Evolutionary conservation across 805 yeast species (phyloP), one percentile per base, ranked within the genome.

Genomic region (Nakazawaea anatomiae): DNA sequence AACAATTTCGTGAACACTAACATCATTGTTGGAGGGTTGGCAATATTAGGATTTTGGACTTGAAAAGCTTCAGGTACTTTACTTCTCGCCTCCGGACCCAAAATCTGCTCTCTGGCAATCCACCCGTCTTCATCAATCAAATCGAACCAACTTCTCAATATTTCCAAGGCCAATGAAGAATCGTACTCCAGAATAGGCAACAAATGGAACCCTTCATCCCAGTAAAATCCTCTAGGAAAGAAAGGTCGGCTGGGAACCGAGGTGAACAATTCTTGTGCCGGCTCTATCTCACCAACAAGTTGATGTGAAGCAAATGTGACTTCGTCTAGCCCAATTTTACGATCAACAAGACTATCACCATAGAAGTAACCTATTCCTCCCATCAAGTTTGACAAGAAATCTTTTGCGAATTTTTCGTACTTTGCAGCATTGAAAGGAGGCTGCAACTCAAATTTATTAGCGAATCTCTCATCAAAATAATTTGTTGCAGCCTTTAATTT

Each of bases 161-260:
- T 83, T 56, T 89, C 94, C 54, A 90, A 72, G 0, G 82, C 88
- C 42, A 91, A 71, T 60, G 89, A 96, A 12, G 87, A 75, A 66
- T 94, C 98, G 63, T 85, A 91, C 45, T 85, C 85, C 58, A 87
- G 66, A 39, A 94, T 71, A 6, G 96, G 96, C 40, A 91, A 71
- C 53, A 92, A 72, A 65, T 92, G 97, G 67, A 94, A 94, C 0
- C 99, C 99, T 68, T 94, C 99, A 67, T 94, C 99, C 99, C 99
- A 94, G 62, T 88, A 89, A 62, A 94, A 94, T 0, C 99, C 99
- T 55, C 99, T 77, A 4, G 99, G 98, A 67, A 94, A 94, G 61
- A 88, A 89, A 0, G 96, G 89, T 48, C 99, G 76, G 46, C 96
- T 88, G 2, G 99, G 99, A 35, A 89, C 94, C 27, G 89, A 74